Conservation (phyloP, 2,329 filamentous ascomycete genomes). For the Macroventuria anomochaeta region DNA sequence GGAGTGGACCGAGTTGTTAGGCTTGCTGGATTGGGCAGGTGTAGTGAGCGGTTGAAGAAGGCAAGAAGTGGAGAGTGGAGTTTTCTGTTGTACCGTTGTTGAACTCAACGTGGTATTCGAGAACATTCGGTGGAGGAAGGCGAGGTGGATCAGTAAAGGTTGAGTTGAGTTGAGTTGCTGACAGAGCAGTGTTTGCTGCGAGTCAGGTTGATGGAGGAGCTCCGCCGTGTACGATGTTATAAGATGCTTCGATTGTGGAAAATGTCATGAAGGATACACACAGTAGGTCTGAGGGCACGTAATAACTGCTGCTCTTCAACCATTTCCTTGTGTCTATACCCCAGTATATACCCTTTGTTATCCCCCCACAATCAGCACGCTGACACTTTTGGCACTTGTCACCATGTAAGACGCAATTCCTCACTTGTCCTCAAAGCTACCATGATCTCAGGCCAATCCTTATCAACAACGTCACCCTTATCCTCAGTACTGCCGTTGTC, state of each 20-base stretch:
- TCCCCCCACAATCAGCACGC: no score
- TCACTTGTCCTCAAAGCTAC: neutral
- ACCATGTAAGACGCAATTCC: neutral
- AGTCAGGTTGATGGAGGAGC: conserved; percentile 1
- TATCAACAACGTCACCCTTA: neutral
- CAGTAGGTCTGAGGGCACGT: no score
- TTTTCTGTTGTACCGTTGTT: neutral
- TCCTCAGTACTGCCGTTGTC: no score
- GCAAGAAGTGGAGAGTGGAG: neutral
- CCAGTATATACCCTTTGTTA: no score
- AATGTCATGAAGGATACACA: neutral
- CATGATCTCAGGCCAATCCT: neutral
- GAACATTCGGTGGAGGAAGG: neutral
- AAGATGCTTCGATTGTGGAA: neutral
- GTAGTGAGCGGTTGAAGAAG: neutral
- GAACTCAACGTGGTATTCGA: conserved; percentile 2
- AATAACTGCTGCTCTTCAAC: neutral
- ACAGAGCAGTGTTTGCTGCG: neutral
- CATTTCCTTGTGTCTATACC: no score
- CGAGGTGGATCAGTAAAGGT: neutral
- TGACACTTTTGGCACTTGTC: neutral
- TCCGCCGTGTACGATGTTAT: neutral
- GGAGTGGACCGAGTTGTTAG: neutral
- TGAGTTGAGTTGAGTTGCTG: neutral
- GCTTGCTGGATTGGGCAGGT: conserved; percentile 6